These are phyloP conservation scores for Fraxinus pennsylvanica DNA, from an alignment of 257 asterid species.

Conservation along the genomic window DNA sequence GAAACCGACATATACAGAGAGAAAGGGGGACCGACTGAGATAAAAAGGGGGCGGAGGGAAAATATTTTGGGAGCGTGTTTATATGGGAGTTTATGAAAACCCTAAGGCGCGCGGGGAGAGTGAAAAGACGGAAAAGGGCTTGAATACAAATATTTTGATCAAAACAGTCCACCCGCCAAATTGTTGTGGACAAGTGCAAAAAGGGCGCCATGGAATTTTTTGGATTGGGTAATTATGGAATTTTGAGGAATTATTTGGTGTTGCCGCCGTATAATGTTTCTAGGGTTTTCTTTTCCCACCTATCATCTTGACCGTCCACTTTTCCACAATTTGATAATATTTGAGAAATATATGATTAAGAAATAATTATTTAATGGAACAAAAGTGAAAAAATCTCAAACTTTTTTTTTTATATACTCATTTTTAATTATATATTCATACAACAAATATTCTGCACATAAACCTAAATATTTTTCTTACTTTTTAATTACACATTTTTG, in stretches of 20 bases:
- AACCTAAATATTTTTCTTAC: no score
- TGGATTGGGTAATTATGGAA: conserved; percentile 32
- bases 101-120: conserved; percentile 61
- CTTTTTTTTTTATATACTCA: no score
- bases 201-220: conserved; percentile 32
- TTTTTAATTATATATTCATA: no score
- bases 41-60: conserved; percentile 27
- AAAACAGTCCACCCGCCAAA: conserved; percentile 45
- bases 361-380: no score
- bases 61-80: conserved; percentile 35
- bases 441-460: no score
- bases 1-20: conserved; percentile 40
- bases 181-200: neutral
- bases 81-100: conserved; percentile 57
- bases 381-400: no score
- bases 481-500: no score
- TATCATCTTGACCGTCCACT: neutral
- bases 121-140: conserved; percentile 53
- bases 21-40: conserved; percentile 51
- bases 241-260: conserved; percentile 34
- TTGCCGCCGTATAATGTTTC: conserved; percentile 45
- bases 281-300: conserved; percentile 20
- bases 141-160: conserved; percentile 14
- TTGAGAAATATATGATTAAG: no score
- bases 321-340: neutral